Conservation (phyloP, 371 early-diverging fungal genomes). For the Batrachochytrium dendrobatidis region DNA sequence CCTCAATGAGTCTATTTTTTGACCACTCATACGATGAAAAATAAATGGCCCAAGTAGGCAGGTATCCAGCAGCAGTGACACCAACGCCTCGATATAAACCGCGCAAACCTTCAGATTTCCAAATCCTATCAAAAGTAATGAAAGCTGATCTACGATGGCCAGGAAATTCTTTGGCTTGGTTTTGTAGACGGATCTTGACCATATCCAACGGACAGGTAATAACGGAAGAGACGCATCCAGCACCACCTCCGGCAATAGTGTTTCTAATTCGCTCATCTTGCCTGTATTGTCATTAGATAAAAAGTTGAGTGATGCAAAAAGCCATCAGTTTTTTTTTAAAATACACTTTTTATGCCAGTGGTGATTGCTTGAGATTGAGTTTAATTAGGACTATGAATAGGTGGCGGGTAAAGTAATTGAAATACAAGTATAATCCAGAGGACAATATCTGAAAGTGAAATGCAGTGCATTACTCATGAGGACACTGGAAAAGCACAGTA, state of each 20-base stretch:
- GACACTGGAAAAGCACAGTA: no score
- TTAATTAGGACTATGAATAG: no score
- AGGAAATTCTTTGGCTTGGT: conserved; percentile 45
- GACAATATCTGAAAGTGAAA: no score
- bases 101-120: conserved; percentile 74
- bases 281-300: conserved; percentile 8
- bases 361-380: no score
- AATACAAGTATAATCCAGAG: no score
- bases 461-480: no score
- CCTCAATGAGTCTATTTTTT: conserved; percentile 33
- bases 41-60: conserved; percentile 90
- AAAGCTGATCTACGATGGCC: neutral
- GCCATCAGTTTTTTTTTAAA: no score
- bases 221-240: conserved; percentile 12
- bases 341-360: no score
- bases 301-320: no score
- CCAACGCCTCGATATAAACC: conserved; percentile 88
- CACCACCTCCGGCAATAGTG: conserved; percentile 21
- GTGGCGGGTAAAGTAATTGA: no score
- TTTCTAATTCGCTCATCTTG: conserved; percentile 14
- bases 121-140: conserved; percentile 43
- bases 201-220: conserved; percentile 76
- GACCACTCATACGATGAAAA: conserved; percentile 70
- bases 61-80: conserved; percentile 79
- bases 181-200: conserved; percentile 89